Evolutionary conservation across 345 rosid species (phyloP), one percentile per base, ranked within the genome.

Genomic region (Erucastrum elatum): DNA sequence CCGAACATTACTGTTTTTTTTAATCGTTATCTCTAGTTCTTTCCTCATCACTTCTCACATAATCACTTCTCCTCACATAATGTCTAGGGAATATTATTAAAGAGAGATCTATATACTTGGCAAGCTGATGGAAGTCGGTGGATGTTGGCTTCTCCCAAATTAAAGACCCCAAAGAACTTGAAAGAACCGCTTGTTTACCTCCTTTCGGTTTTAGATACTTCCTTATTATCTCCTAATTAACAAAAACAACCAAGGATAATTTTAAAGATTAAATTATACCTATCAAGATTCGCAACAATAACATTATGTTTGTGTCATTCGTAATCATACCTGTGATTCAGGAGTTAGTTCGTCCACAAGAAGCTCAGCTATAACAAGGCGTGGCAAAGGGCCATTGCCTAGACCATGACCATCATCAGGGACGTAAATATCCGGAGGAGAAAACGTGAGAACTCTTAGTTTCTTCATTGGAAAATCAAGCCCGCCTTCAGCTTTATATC

Each of bases 351-450:
- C 87, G 58, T 94, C 87, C 4, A 94, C 94, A 68, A 91, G 90
- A 81, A 94, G 91, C 82, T 91, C 97, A 5, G 93, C 91, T 58
- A 94, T 86, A 33, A 94, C 91, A 56, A 90, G 75, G 77, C 98
- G 84, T 4, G 97, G 97, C 71, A 91, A 80, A 70, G 94, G 98
- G 0, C 98, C 97, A 53, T 81, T 68, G 51, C 60, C 31, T 58
- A 85, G 79, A 61, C 94, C 89, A 75, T 84, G 70, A 58, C 89
- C 87, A 17, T 70, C 76, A 56, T 80, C 84, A 3, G 74, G 63
- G 68, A 35, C 34, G 27, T 82, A 72, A 81, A 71, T 64, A 70
- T 55, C 64, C 8, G 97, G 97, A 75, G 96, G 98, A 5, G 96
- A 85, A 83, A 91, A 84, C 96, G 90, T 88, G 44, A 90, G 58